These are phyloP conservation scores for Candida anglica DNA, from an alignment of 805 yeast species.

Conservation along the genomic window DNA sequence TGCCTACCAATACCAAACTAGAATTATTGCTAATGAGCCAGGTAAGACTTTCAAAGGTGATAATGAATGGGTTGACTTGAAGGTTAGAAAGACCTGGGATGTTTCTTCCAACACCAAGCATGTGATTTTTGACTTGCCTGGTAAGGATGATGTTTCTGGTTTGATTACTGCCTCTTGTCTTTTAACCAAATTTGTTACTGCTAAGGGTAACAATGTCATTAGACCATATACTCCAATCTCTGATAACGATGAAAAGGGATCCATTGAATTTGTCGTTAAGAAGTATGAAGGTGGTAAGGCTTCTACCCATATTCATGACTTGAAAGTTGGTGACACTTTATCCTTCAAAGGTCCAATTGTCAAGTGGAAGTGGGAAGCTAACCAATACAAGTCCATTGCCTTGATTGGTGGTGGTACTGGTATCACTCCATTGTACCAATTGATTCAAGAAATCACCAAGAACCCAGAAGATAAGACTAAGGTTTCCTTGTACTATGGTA, in stretches of 20 bases:
- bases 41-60: conserved; percentile 56
- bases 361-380: conserved; percentile 89
- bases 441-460: conserved; percentile 68
- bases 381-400: conserved; percentile 73
- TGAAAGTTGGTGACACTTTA: conserved; percentile 76
- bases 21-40: conserved; percentile 29
- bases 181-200: conserved; percentile 75
- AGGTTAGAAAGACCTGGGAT: conserved; percentile 44
- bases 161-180: conserved; percentile 75
- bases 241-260: conserved; percentile 65
- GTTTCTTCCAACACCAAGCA: conserved; percentile 63
- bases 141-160: conserved; percentile 67
- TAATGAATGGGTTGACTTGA: conserved; percentile 70
- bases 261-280: conserved; percentile 78
- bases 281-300: conserved; percentile 81
- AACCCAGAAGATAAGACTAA: conserved; percentile 88
- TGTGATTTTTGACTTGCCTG: conserved; percentile 66
- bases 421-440: conserved; percentile 92
- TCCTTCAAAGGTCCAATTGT: conserved; percentile 91
- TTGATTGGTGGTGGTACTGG: conserved; percentile 97
- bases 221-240: conserved; percentile 89
- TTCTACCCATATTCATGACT: conserved; percentile 64
- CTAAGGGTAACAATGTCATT: conserved; percentile 81
- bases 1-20: conserved; percentile 22
- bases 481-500: conserved; percentile 79